Evolutionary conservation across 2,329 filamentous ascomycete genomes (phyloP), one percentile per base, ranked within the genome.

Genomic region (Dactylellina parvicollis): DNA sequence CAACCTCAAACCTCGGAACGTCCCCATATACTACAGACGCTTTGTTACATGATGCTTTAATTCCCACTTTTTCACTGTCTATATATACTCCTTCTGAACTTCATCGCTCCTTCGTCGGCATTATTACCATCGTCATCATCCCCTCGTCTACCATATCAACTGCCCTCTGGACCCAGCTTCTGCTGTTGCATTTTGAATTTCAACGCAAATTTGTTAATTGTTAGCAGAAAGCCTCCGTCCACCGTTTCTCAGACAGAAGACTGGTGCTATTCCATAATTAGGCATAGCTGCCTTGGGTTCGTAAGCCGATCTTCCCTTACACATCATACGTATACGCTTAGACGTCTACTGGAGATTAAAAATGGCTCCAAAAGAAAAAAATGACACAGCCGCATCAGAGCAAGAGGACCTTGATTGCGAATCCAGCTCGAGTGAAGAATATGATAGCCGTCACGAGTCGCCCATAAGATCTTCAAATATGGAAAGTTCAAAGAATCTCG

Each of bases 171-270:
- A 50, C n/a, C n/a, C n/a, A n/a, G n/a, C 10, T 3, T 24, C 50
- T 24, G 20, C 50, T 54, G 50, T 54, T 54, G 50, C 18, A 54
- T 54, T 54, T 28, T 54, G 28, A 9, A 24, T 16, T 24, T 7
- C 50, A 54, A 54, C 50, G 20, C 50, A 38, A 24, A 34, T 20
- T 22, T n/a, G 24, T 3, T 40, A 4, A 16, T 32, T 32, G n/a
- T 12, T 12, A 5, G 4, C 7, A 8, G 7, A 4, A 4, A 40
- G n/a, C n/a, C n/a, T 16, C 9, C 36, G 4, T 9, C n/a, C 4
- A 9, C 9, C 4, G 36, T 16, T 16, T 40, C 7, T 40, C 36
- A 5, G n/a, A 40, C 7, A 14, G 36, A 8, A 20, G 40, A 16
- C 16, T 44, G 40, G 22, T 20, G 7, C 16, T 18, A 16, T 14